phyloP scores from a whole-genome alignment of 768 basidiomycete genomes.

The Boletus sp. region DNA sequence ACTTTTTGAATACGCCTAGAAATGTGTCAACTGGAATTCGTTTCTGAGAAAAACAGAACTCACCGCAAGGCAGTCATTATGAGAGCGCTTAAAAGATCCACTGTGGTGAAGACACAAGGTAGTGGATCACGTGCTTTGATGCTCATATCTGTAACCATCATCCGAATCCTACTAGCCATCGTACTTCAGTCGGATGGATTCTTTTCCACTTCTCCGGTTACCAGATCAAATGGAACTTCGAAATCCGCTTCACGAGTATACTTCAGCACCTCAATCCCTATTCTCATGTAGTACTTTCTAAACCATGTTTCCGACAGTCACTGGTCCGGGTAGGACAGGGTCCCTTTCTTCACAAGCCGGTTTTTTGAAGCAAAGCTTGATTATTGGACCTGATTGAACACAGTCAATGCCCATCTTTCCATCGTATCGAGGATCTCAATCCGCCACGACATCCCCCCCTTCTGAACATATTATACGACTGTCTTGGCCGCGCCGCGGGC shows the following conservation, averaged over 20 bases:
- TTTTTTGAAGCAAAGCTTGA: neutral
- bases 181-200: too few relatives aligned
- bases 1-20: conserved; percentile 76
- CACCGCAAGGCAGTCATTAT: conserved; percentile 42
- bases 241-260: neutral
- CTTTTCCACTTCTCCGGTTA: too few relatives aligned
- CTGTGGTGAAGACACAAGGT: neutral
- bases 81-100: conserved; percentile 2
- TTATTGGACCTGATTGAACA: neutral
- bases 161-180: too few relatives aligned
- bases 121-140: conserved; percentile 16
- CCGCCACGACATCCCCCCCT: neutral
- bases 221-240: neutral
- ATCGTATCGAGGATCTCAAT: neutral
- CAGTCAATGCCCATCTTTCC: neutral
- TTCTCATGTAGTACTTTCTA: neutral
- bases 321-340: neutral
- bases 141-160: too few relatives aligned
- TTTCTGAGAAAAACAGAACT: conserved; percentile 3
- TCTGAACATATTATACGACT: neutral
- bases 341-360: neutral
- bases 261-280: neutral
- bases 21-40: conserved; percentile 19
- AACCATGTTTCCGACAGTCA: neutral
- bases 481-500: neutral